These are phyloP conservation scores for Graphilbum ipis-grandicollis DNA, from an alignment of 2,329 filamentous ascomycete genomes.

Conservation along the genomic window DNA sequence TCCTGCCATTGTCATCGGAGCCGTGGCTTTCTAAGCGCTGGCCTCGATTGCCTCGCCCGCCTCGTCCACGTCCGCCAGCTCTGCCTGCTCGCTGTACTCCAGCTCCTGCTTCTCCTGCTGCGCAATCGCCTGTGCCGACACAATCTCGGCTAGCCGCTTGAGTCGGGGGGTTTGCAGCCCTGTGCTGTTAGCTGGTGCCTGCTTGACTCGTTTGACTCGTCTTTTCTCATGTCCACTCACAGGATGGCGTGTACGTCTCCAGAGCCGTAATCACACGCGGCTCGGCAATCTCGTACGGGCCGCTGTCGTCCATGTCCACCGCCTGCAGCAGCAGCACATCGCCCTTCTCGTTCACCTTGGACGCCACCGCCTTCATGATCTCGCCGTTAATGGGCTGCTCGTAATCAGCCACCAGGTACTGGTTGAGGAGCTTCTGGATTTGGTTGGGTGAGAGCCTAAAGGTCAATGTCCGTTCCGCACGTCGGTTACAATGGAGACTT, in stretches of 20 bases:
- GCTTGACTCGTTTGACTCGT: too few species aligned
- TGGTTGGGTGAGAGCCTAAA: constrained; percentile 97
- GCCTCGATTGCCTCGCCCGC: constrained; percentile 18
- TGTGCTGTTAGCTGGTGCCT: constrained; percentile 23
- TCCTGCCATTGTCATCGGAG: too few species aligned
- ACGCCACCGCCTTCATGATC: constrained; percentile 99
- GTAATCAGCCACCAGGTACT: constrained; percentile 96
- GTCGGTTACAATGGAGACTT: constrained; percentile 28
- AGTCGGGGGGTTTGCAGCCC: constrained; percentile 91
- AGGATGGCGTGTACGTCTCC: constrained; percentile 96
- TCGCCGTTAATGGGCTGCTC: constrained; percentile 99
- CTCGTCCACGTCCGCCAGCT: constrained; percentile 34
- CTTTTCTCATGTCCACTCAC: too few species aligned
- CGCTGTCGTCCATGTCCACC: constrained; percentile 97
- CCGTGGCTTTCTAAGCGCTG: constrained; percentile 16
- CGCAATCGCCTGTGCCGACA: constrained; percentile 87
- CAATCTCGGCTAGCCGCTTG: constrained; percentile 95
- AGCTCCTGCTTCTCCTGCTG: constrained; percentile 72
- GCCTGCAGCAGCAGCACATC: constrained; percentile 85
- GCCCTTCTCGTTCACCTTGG: constrained; percentile 92
- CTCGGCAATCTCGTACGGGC: constrained; percentile 95
- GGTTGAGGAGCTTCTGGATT: constrained; percentile 96
- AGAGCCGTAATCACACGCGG: constrained; percentile 88
- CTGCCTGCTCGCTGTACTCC: constrained; percentile 28
- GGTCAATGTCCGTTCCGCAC: neutral